phyloP scores from a whole-genome alignment of 495 filamentous ascomycete species.

The Xylaria flabelliformis region DNA sequence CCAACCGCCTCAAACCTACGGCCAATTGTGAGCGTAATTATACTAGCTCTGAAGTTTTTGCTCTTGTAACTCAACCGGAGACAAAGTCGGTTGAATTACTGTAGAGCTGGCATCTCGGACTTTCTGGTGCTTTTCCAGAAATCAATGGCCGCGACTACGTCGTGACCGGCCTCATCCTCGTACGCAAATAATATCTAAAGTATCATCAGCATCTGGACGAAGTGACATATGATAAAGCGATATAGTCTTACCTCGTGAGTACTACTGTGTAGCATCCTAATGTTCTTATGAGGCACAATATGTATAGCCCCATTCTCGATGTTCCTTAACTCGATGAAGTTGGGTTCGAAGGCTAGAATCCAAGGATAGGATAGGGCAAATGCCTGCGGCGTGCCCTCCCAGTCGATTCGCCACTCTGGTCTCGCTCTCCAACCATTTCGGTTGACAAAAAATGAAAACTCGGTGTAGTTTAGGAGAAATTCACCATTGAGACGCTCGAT shows the following conservation, averaged over 20 bases:
- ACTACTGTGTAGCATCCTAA: slow-evolving; percentile 94
- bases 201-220: slow-evolving; percentile 42
- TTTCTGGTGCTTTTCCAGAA: slow-evolving; percentile 80
- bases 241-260: slow-evolving; percentile 82
- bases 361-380: slow-evolving; percentile 96
- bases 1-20: slow-evolving; percentile 4
- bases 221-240: slow-evolving; percentile 61
- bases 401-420: slow-evolving; percentile 95
- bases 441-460: slow-evolving; percentile 99
- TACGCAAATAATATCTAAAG: slow-evolving; percentile 72
- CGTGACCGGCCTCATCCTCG: slow-evolving; percentile 93
- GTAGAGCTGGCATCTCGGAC: slow-evolving; percentile 39
- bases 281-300: slow-evolving; percentile 93
- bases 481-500: slow-evolving; percentile 96
- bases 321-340: slow-evolving; percentile 95
- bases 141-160: slow-evolving; percentile 93
- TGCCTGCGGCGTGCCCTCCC: slow-evolving; percentile 90
- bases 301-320: slow-evolving; percentile 92
- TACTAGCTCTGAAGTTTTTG: slow-evolving; percentile 12
- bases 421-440: slow-evolving; percentile 96
- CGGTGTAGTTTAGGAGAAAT: slow-evolving; percentile 96
- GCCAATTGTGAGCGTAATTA: slow-evolving; percentile 19
- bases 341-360: slow-evolving; percentile 98
- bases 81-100: slow-evolving; percentile 9
- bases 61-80: neutral